Conservation (phyloP, 2,329 filamentous ascomycete species). For the Nemania serpens region DNA sequence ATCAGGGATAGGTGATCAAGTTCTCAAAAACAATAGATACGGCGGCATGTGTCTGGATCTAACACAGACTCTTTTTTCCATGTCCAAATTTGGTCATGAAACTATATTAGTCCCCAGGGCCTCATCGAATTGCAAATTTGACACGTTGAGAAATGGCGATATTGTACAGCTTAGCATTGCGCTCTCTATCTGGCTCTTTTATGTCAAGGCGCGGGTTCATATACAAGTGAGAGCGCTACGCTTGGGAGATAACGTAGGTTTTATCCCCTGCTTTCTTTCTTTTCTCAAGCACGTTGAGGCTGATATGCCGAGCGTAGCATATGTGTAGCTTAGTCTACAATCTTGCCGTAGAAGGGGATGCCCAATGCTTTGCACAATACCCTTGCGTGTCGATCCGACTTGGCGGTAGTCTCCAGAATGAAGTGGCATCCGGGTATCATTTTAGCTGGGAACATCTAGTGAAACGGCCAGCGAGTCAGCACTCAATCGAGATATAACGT, state of each 20-base stretch:
- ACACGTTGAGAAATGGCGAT: slow-evolving; percentile 4
- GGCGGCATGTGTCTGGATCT: neutral
- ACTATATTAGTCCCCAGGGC: neutral
- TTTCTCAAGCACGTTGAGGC: neutral
- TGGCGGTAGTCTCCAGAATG: slow-evolving; percentile 82
- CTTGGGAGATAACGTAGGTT: neutral
- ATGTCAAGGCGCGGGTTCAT: slow-evolving; percentile 10
- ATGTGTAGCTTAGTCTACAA: slow-evolving; percentile 44
- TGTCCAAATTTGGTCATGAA: neutral
- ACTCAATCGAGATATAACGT: neutral
- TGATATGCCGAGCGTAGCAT: neutral
- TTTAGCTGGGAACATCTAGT: slow-evolving; percentile 62
- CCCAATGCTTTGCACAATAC: slow-evolving; percentile 74
- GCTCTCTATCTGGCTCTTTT: slow-evolving; percentile 25
- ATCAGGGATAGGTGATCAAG: neutral
- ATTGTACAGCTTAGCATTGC: slow-evolving; percentile 38
- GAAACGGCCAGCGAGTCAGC: slow-evolving; percentile 9
- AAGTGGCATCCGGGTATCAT: slow-evolving; percentile 88
- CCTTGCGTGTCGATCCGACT: slow-evolving; percentile 81
- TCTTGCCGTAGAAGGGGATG: slow-evolving; percentile 81
- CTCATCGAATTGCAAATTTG: neutral
- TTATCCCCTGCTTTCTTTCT: neutral
- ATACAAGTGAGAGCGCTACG: slow-evolving; percentile 15
- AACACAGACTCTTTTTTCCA: neutral
- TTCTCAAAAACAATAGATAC: slow-evolving; percentile 5